Conservation (phyloP, 2,329 filamentous ascomycete genomes). For the Fusarium globosum region DNA sequence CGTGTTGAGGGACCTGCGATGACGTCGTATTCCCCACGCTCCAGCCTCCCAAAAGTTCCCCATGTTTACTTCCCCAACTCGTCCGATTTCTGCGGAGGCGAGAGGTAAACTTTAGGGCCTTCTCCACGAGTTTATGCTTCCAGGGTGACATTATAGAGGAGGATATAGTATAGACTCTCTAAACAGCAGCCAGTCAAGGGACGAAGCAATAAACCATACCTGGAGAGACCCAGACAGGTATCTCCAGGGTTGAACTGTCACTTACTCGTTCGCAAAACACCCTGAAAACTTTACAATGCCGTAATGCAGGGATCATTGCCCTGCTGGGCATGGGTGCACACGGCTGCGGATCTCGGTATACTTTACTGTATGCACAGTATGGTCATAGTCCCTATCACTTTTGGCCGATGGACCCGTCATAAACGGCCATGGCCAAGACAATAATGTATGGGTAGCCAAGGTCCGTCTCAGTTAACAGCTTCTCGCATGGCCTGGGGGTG, state of each 20-base stretch:
- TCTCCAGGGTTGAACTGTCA: neutral
- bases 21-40: conserved; percentile 45
- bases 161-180: neutral
- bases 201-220: neutral
- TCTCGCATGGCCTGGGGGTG: conserved; percentile 21
- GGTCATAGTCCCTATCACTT: neutral
- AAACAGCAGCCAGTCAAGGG: neutral
- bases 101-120: conserved; percentile 7
- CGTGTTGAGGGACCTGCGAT: conserved; percentile 11
- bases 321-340: neutral
- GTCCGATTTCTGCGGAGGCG: conserved; percentile 19
- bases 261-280: neutral
- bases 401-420: conserved; percentile 15
- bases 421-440: conserved; percentile 10
- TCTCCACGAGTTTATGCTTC: conserved; percentile 13
- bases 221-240: neutral
- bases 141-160: neutral
- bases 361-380: neutral
- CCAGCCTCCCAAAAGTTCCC: conserved; percentile 3
- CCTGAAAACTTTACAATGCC: neutral
- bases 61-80: conserved; percentile 32
- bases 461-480: conserved; percentile 3
- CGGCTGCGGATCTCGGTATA: conserved; percentile 14
- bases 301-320: conserved; percentile 13
- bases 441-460: conserved; percentile 6